Percentiles rank a stretch among this genome's conserved stretches.
These are phyloP conservation scores for Pseudogymnoascus sp. DNA, from an alignment of 2,329 filamentous ascomycete species.

Conservation along the genomic window DNA sequence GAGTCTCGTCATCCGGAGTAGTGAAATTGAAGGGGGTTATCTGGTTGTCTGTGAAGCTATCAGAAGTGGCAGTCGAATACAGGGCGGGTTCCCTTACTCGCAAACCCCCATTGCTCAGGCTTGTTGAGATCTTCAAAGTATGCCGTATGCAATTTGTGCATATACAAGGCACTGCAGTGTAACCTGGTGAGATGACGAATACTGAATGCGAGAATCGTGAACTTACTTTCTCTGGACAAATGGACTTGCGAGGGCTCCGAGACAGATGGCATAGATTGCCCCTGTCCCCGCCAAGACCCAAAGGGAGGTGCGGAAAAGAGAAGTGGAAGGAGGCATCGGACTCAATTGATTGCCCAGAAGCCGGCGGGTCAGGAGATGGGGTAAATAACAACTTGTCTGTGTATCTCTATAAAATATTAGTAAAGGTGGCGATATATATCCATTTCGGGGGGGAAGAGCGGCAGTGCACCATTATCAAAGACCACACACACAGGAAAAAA, in stretches of 20 bases:
- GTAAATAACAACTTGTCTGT: background rate
- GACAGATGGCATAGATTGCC: constrained; percentile 56
- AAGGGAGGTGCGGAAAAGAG: constrained; percentile 33
- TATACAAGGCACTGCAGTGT: constrained; percentile 59
- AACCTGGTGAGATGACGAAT: constrained; percentile 3
- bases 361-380: background rate
- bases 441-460: background rate
- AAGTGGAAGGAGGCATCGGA: background rate
- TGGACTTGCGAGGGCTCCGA: constrained; percentile 60
- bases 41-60: constrained; percentile 58
- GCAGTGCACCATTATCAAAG: background rate
- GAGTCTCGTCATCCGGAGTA: constrained; percentile 65
- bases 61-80: background rate
- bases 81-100: constrained; percentile 46
- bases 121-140: constrained; percentile 66
- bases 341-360: background rate
- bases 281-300: constrained; percentile 52
- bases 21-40: constrained; percentile 74
- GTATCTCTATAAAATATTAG: background rate
- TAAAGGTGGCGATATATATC: background rate
- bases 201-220: background rate
- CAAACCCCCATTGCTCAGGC: constrained; percentile 79
- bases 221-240: constrained; percentile 74
- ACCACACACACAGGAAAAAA: background rate
- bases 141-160: constrained; percentile 67